These are phyloP conservation scores for Ascodesmis nigricans DNA, from an alignment of 495 filamentous ascomycete genomes.

Conservation along the genomic window DNA sequence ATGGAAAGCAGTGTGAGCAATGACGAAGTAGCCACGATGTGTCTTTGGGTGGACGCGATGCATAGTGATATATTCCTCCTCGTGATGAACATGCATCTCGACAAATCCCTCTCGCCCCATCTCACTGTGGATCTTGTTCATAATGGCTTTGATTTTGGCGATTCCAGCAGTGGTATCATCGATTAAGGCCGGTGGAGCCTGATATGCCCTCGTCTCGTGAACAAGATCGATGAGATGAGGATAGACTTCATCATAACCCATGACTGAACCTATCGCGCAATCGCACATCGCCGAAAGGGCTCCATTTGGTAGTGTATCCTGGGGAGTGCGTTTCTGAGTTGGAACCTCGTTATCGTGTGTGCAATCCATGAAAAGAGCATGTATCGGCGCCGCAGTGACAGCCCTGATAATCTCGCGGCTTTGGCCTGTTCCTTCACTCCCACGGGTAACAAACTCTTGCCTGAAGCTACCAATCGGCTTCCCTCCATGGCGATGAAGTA, in stretches of 20 bases:
- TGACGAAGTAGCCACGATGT: conserved; percentile 77
- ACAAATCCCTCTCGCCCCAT: conserved; percentile 90
- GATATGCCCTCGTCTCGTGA: conserved; percentile 59
- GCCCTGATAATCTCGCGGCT: conserved; percentile 18
- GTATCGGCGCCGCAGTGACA: conserved; percentile 50
- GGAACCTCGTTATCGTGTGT: conserved; percentile 97
- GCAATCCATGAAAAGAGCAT: conserved; percentile 96
- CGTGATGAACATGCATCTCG: conserved; percentile 91
- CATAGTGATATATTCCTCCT: conserved; percentile 85
- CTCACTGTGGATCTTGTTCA: conserved; percentile 75
- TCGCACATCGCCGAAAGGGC: conserved; percentile 90
- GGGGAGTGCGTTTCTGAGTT: conserved; percentile 81
- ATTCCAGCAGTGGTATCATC: conserved; percentile 41
- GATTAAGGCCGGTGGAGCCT: conserved; percentile 12
- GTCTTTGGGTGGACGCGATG: conserved; percentile 82
- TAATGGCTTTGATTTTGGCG: conserved; percentile 64
- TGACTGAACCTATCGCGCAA: conserved; percentile 79
- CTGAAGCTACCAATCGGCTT: conserved; percentile 93
- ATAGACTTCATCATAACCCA: conserved; percentile 98
- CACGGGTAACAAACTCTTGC: conserved; percentile 35
- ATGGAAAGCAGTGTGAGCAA: conserved; percentile 85
- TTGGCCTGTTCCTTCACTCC: conserved; percentile 22
- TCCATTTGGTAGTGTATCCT: conserved; percentile 88
- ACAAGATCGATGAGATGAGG: conserved; percentile 80
- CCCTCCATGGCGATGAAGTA: conserved; percentile 87